Conservation (phyloP, 208 protist species). For the Wallacemonas rigidus region DNA sequence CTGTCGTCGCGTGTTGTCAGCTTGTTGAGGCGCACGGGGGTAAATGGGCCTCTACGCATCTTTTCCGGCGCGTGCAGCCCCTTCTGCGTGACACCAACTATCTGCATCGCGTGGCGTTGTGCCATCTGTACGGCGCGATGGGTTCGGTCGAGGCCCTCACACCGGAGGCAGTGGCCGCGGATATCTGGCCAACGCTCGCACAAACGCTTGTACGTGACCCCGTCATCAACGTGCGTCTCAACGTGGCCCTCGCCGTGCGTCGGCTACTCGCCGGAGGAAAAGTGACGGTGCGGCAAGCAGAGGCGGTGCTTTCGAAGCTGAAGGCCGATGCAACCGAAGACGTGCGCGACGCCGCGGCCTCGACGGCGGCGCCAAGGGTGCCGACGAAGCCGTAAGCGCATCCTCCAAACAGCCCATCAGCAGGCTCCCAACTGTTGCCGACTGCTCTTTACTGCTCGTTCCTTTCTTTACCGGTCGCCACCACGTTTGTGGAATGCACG, state of each 20-base stretch:
- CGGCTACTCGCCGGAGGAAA: constrained; percentile 52
- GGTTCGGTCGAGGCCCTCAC: constrained; percentile 57
- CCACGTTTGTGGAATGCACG: too few species aligned
- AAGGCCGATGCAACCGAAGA: constrained; percentile 63
- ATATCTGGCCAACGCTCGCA: constrained; percentile 65
- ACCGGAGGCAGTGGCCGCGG: constrained; percentile 38
- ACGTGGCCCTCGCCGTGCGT: constrained; percentile 66
- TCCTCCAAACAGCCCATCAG: too few species aligned
- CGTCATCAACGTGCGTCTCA: constrained; percentile 85
- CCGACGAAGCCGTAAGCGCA: background rate
- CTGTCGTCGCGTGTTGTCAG: constrained; percentile 81
- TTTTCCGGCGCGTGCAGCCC: constrained; percentile 68
- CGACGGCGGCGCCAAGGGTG: constrained; percentile 18
- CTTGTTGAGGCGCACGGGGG: constrained; percentile 69
- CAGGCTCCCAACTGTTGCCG: too few species aligned
- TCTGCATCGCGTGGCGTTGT: constrained; percentile 75
- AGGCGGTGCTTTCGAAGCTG: constrained; percentile 60
- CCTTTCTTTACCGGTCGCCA: too few species aligned
- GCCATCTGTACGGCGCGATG: constrained; percentile 73
- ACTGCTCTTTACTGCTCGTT: too few species aligned
- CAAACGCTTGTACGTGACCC: constrained; percentile 59
- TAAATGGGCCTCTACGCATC: constrained; percentile 53
- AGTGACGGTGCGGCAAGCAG: constrained; percentile 43
- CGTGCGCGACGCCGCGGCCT: constrained; percentile 60
- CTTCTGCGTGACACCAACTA: constrained; percentile 72